Conservation (phyloP, 2,329 filamentous ascomycete species). For the Arthrobotrys sphaeroides region DNA sequence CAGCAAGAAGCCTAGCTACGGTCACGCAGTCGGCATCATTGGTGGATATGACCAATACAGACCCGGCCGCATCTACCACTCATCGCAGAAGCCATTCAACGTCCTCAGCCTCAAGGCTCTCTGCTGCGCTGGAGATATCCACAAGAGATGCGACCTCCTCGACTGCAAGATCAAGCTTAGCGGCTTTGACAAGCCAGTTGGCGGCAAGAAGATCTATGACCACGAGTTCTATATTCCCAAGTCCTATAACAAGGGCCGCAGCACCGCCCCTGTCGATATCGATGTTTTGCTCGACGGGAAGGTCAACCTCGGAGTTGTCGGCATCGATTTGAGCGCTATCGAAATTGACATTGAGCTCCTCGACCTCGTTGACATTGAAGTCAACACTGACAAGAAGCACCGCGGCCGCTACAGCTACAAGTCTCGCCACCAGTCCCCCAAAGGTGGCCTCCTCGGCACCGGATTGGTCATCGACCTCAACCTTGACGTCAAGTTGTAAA, state of each 20-base stretch:
- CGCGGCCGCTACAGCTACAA: slow-evolving; percentile 44
- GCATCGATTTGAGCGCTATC: neutral
- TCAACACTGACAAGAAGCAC: slow-evolving; percentile 19
- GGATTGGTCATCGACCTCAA: slow-evolving; percentile 19
- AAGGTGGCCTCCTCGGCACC: neutral
- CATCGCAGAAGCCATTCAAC: slow-evolving; percentile 34
- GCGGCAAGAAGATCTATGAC: slow-evolving; percentile 48
- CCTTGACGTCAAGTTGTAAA: slow-evolving; percentile 26
- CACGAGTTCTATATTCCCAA: slow-evolving; percentile 50
- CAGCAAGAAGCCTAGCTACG: slow-evolving; percentile 25
- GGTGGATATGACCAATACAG: slow-evolving; percentile 33
- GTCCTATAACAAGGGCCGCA: slow-evolving; percentile 10
- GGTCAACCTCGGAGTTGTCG: slow-evolving; percentile 22
- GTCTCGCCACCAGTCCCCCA: slow-evolving; percentile 6
- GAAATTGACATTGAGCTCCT: slow-evolving; percentile 25
- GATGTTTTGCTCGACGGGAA: slow-evolving; percentile 26
- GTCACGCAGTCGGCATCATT: slow-evolving; percentile 33
- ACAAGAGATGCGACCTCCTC: slow-evolving; percentile 29
- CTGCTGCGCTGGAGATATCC: slow-evolving; percentile 39
- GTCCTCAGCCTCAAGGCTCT: slow-evolving; percentile 36
- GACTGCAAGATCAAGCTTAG: slow-evolving; percentile 45
- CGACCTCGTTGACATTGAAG: slow-evolving; percentile 7
- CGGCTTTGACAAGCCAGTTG: slow-evolving; percentile 38
- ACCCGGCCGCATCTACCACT: slow-evolving; percentile 39
- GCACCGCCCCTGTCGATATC: slow-evolving; percentile 34